Percentiles rank a stretch among this genome's conserved stretches.
These are phyloP conservation scores for Mucor mucedo DNA, from an alignment of 371 early-diverging fungal species.

Conservation along the genomic window DNA sequence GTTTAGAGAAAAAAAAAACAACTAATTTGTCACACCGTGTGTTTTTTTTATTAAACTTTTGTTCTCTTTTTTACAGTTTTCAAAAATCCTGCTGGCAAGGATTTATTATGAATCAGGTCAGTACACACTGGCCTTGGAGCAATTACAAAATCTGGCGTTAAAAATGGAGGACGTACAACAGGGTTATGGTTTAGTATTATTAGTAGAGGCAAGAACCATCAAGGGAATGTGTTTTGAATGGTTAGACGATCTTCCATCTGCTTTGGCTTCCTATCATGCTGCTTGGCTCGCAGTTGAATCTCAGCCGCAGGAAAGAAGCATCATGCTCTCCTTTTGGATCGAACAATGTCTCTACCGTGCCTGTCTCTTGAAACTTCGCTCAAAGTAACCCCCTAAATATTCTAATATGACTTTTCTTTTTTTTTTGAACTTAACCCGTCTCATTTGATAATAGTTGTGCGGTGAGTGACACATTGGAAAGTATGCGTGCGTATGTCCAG, in stretches of 20 bases:
- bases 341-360: slow-evolving; percentile 73
- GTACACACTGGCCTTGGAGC: slow-evolving; percentile 35
- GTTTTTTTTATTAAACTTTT: not conserved
- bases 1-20: too few species aligned
- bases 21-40: not conserved
- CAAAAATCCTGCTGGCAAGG: slow-evolving; percentile 46
- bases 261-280: slow-evolving; percentile 59
- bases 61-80: slow-evolving; percentile 13
- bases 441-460: slow-evolving; percentile 7
- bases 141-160: slow-evolving; percentile 36
- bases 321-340: slow-evolving; percentile 66
- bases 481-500: slow-evolving; percentile 36
- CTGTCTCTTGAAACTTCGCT: slow-evolving; percentile 54
- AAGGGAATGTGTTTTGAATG: slow-evolving; percentile 63
- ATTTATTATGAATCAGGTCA: slow-evolving; percentile 43
- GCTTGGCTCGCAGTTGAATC: slow-evolving; percentile 50
- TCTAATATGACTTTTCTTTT: too few species aligned
- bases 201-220: slow-evolving; percentile 56
- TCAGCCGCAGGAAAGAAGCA: slow-evolving; percentile 49
- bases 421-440: not conserved
- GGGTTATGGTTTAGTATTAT: slow-evolving; percentile 62
- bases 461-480: slow-evolving; percentile 21
- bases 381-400: slow-evolving; percentile 36
- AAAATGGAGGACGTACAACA: slow-evolving; percentile 37
- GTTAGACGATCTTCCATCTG: slow-evolving; percentile 45